Base-by-base conservation (phyloP, 106 monocot species). In the Dioscorea zingiberensis region DNA sequence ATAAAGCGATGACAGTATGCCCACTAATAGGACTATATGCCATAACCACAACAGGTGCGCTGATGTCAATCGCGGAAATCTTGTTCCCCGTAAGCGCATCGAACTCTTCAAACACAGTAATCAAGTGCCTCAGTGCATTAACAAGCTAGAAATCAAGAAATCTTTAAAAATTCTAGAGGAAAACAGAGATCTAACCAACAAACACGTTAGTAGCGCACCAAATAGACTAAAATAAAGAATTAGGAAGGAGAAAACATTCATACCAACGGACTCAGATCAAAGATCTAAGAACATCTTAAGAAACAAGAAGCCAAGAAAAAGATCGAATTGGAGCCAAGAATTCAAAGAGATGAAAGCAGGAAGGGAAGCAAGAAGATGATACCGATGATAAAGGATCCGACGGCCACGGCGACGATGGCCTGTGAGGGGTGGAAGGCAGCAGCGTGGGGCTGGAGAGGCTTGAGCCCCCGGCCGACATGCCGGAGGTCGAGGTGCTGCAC, bases 21-120 rank as follows among this genome's bases (percentile, higher is more conserved):
- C 85, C 78, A 69, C 81, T 76, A 25, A 86, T 92, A 44, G 88
- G 91, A 57, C 85, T 92, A 65, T 92, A 97, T 32, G 71, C 32
- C 95, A 97, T 97, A 14, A 79, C 85, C 60, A 97, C 91, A 67
- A 86, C 91, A 48, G 78, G 83, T 49, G 91, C 77, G 44, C 95
- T 91, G 70, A 97, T 79, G 57, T 97, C 76, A 67, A 97, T 81
- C 22, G 95, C 81, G 68, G 88, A 85, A 60, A 88, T 85, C 68
- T 92, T 92, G 79, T 83, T 83, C 46, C 95, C 95, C 62, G 88
- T 88, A 44, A 97, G 72, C 22, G 85, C 91, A 86, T 92, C 95
- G 73, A 92, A 86, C 59, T 97, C 95, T 97, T 76, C 76, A 75
- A 71, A 27, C 19, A 18, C n/a, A 53, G 5, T 21, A 56, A 5